Evolutionary conservation across 164 flowering plant species (phyloP), one percentile per base, ranked within the genome.

Genomic region (Aristolochia californica): DNA sequence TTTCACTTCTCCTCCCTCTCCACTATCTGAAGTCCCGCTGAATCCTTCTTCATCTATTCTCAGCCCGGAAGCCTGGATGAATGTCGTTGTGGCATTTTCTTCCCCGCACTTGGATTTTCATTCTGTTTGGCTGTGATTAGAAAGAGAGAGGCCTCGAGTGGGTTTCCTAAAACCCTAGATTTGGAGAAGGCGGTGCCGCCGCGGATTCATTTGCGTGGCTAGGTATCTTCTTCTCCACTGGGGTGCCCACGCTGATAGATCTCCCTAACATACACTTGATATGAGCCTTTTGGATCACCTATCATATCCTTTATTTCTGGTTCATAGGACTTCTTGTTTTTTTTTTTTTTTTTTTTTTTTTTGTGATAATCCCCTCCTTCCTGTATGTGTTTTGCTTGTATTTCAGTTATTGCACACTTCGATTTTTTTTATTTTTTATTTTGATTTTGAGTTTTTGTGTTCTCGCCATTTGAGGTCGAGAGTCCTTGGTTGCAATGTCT

Each of bases 61-160:
- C 7, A 7, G 3, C 9, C 11, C 10, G 40, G 40, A 34, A 34
- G 40, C 40, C 10, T 34, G 40, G 40, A 8, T 34, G 40, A 34
- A 34, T 2, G 40, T 4, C 40, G 10, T 34, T 12, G 40, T 34
- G 7, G 40, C 10, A 8, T 47, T 47, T 47, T 47, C 50, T 0
- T 20, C 22, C 15, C 15, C 22, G 50, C 13, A 7, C 13, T 17
- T 17, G 9, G 50, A 17, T 47, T 20, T 47, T 47, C 50, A 11
- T 17, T 17, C 22, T 17, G 50, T 47, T 17, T 47, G 64, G 68
- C 68, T 45, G 65, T 64, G 87, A 79, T 82, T 79, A 64, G 15
- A 78, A 77, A 75, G 87, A 82, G 87, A 82, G 87, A 82, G 78
- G 86, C 76, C 82, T 82, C 14, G 77, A 82, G 87, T 72, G 82